These are phyloP conservation scores for Plantago coronopus DNA, from an alignment of 305 asterid species.

Conservation along the genomic window DNA sequence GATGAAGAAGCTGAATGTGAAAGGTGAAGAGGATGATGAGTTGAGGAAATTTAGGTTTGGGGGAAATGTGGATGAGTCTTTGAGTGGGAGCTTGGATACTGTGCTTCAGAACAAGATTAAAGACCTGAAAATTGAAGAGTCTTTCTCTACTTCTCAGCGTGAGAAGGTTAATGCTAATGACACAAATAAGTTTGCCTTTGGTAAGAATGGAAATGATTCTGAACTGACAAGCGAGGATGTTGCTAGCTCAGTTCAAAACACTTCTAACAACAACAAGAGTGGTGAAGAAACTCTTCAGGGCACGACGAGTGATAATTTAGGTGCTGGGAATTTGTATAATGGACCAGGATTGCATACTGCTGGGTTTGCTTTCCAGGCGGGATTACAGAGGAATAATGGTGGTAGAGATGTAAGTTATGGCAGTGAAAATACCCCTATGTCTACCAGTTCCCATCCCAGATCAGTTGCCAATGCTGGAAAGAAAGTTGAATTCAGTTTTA, in stretches of 20 bases:
- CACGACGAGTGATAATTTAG: constrained; percentile 25
- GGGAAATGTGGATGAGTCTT: constrained; percentile 16
- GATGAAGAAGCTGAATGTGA: constrained; percentile 61
- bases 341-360: constrained; percentile 31
- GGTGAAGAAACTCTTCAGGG: constrained; percentile 25
- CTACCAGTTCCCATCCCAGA: constrained; percentile 34
- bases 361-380: constrained; percentile 46
- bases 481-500: constrained; percentile 53
- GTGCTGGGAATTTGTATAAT: constrained; percentile 27
- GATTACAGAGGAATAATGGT: constrained; percentile 27
- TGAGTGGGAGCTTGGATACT: constrained; percentile 27
- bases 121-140: constrained; percentile 32
- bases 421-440: constrained; percentile 32
- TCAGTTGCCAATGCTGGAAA: constrained; percentile 40
- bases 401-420: constrained; percentile 29
- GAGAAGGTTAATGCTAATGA: constrained; percentile 23
- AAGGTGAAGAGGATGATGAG: constrained; percentile 29
- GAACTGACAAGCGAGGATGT: constrained; percentile 18
- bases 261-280: constrained; percentile 19
- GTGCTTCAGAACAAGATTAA: constrained; percentile 29
- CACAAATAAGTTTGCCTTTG: constrained; percentile 17
- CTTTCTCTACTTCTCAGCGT: constrained; percentile 18
- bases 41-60: constrained; percentile 19
- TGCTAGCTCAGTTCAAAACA: constrained; percentile 24
- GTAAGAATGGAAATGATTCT: constrained; percentile 19